Conservation (phyloP, 2,329 filamentous ascomycete species). For the Penicillium vulpinum region DNA sequence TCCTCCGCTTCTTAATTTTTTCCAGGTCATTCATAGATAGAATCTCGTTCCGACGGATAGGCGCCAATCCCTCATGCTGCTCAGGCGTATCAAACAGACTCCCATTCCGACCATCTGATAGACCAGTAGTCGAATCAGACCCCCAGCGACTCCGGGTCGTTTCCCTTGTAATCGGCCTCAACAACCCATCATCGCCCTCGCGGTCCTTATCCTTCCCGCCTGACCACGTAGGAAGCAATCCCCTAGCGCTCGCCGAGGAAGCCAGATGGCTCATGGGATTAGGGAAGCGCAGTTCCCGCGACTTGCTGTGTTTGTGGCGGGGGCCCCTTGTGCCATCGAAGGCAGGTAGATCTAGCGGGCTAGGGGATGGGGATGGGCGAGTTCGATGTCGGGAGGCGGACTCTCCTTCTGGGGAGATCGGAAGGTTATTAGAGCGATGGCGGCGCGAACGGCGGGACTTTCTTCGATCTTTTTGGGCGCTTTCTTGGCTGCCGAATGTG, state of each 20-base stretch:
- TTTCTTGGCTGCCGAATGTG: neutral
- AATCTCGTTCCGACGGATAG: constrained; percentile 32
- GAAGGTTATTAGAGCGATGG: neutral
- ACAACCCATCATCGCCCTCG: constrained; percentile 31
- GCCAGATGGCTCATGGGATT: constrained; percentile 36
- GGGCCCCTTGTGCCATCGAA: constrained; percentile 18
- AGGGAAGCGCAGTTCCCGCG: constrained; percentile 33
- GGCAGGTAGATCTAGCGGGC: constrained; percentile 8
- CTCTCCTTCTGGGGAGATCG: constrained; percentile 3
- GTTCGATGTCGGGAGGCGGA: constrained; percentile 1
- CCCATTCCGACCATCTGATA: constrained; percentile 30
- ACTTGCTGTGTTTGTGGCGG: constrained; percentile 34
- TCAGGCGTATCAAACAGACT: constrained; percentile 31
- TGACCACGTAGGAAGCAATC: constrained; percentile 35
- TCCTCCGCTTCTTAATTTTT: constrained; percentile 62
- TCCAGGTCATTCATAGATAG: constrained; percentile 39
- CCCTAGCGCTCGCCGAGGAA: constrained; percentile 32
- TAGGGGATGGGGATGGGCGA: constrained; percentile 5
- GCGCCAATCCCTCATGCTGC: constrained; percentile 27
- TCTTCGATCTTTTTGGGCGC: neutral
- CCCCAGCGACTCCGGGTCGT: constrained; percentile 35
- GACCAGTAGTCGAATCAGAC: constrained; percentile 31
- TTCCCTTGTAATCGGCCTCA: constrained; percentile 34
- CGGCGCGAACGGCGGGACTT: neutral
- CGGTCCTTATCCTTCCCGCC: constrained; percentile 32